These are phyloP conservation scores for Verticillium nonalfalfae DNA, from an alignment of 2,329 filamentous ascomycete species.

Conservation along the genomic window DNA sequence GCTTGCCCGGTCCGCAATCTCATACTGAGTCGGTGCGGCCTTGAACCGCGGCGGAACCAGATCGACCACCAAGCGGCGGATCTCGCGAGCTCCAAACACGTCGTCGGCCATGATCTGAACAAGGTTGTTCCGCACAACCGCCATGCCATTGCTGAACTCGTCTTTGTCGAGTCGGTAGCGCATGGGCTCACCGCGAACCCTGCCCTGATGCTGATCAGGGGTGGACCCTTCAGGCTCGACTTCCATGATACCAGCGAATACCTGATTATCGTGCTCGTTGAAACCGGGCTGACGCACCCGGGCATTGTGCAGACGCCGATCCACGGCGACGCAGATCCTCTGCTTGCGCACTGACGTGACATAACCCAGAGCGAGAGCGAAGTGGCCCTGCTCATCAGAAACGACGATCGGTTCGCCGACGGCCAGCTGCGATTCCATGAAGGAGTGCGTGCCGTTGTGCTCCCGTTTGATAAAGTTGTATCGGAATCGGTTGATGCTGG, in stretches of 20 bases:
- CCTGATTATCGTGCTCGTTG: slow-evolving; percentile 69
- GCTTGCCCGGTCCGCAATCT: slow-evolving; percentile 52
- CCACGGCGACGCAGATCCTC: slow-evolving; percentile 81
- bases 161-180: slow-evolving; percentile 91
- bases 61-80: slow-evolving; percentile 77
- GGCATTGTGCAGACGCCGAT: slow-evolving; percentile 82
- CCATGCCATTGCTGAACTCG: slow-evolving; percentile 98
- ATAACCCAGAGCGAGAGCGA: slow-evolving; percentile 88
- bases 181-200: slow-evolving; percentile 47
- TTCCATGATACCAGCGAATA: slow-evolving; percentile 89
- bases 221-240: slow-evolving; percentile 53
- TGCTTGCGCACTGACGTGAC: slow-evolving; percentile 71
- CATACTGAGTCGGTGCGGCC: slow-evolving; percentile 54
- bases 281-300: slow-evolving; percentile 72
- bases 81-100: slow-evolving; percentile 61
- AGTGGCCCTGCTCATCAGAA: slow-evolving; percentile 91
- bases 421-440: slow-evolving; percentile 81
- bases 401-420: slow-evolving; percentile 92
- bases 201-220: slow-evolving; percentile 43
- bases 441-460: slow-evolving; percentile 61
- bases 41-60: slow-evolving; percentile 69
- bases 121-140: slow-evolving; percentile 87
- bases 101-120: slow-evolving; percentile 85
- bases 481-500: slow-evolving; percentile 85
- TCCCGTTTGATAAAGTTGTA: slow-evolving; percentile 78